Evolutionary conservation across 2,329 filamentous ascomycete species (phyloP).

Genomic region (Trichoderma gracile): DNA sequence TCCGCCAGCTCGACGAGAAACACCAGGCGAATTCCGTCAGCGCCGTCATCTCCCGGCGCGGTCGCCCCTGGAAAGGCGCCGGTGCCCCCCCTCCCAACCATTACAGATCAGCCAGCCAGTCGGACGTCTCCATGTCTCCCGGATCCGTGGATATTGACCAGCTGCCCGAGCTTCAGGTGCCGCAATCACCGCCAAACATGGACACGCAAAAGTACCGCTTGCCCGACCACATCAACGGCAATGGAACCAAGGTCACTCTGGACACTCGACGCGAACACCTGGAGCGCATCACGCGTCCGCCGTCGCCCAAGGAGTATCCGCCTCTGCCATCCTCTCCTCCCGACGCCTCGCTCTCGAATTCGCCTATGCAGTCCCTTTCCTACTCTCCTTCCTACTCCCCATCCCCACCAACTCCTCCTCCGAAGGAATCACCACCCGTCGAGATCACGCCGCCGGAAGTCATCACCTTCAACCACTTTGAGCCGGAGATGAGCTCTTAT

Average conservation of each 20-base stretch:
- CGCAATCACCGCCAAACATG: constrained; percentile 44
- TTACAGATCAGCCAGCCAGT: constrained; percentile 27
- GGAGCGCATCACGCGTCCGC: constrained; percentile 49
- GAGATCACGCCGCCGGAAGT: constrained; percentile 28
- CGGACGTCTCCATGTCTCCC: constrained; percentile 32
- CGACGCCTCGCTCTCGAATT: neutral
- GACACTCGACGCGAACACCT: constrained; percentile 60
- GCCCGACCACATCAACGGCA: constrained; percentile 68
- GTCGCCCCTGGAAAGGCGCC: constrained; percentile 71
- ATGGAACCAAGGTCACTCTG: constrained; percentile 64
- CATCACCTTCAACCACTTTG: constrained; percentile 45
- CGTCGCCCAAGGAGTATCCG: constrained; percentile 34
- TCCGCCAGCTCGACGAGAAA: constrained; percentile 67
- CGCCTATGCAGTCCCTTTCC: constrained; percentile 3
- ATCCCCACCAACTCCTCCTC: constrained; percentile 43
- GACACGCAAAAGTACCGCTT: constrained; percentile 74
- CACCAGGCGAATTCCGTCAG: constrained; percentile 58
- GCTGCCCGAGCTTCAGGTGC: constrained; percentile 54
- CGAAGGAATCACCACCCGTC: constrained; percentile 41
- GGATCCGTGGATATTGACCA: constrained; percentile 39
- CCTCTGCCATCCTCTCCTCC: constrained; percentile 29
- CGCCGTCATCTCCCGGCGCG: constrained; percentile 61
- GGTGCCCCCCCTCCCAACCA: constrained; percentile 40
- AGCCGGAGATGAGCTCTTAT: constrained; percentile 58
- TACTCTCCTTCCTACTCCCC: constrained; percentile 18